Conservation (phyloP, 2,329 filamentous ascomycete species). For the Talaromyces sp. region DNA sequence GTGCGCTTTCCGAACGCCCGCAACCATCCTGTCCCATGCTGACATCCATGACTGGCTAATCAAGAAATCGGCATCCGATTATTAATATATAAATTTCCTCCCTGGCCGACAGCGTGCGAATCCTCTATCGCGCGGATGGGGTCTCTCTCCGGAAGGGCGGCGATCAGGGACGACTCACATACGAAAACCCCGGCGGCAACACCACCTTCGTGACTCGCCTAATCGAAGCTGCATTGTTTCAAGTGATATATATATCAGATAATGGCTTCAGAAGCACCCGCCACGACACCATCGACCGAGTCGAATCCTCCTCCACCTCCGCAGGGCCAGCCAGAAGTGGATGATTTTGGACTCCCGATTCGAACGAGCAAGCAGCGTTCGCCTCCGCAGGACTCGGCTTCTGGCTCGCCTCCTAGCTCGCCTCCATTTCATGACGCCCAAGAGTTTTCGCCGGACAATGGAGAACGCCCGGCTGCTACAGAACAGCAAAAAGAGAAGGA, state of each 20-base stretch:
- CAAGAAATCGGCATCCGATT: background rate
- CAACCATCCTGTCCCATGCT: background rate
- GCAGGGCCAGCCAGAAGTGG: constrained; percentile 17
- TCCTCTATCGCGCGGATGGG: background rate
- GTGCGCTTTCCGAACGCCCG: background rate
- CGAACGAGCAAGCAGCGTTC: constrained; percentile 18
- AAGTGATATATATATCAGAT: background rate
- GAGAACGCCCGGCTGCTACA: background rate
- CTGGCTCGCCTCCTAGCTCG: constrained; percentile 13
- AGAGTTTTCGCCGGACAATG: constrained; percentile 4
- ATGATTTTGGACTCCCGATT: constrained; percentile 37
- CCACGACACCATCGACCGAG: background rate
- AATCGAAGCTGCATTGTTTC: background rate
- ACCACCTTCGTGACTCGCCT: background rate
- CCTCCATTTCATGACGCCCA: constrained; percentile 18
- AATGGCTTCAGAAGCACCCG: constrained; percentile 4
- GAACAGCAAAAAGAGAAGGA: constrained; percentile 1
- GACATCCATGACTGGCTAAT: background rate
- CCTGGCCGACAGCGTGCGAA: background rate
- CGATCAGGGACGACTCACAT: background rate
- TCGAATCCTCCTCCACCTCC: background rate
- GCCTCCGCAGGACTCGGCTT: constrained; percentile 6
- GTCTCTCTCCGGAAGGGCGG: background rate
- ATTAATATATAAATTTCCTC: background rate
- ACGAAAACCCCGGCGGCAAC: background rate